phyloP scores from a whole-genome alignment of 805 yeast species.

The Schwanniomyces yamadae region DNA sequence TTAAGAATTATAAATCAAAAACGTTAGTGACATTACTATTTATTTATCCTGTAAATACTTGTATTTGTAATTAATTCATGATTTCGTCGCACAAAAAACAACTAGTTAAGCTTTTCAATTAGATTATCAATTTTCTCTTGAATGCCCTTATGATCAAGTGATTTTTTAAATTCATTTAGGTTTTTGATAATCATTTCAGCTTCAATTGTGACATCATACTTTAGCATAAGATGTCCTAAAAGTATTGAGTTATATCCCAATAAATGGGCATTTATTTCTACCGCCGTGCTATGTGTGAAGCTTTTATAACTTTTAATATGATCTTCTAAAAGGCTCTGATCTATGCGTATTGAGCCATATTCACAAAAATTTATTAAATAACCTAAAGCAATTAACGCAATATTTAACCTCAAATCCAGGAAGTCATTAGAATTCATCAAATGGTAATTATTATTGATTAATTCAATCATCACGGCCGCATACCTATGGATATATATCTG shows the following conservation, averaged over 20 bases:
- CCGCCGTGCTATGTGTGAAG: neutral
- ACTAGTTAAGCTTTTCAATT: neutral
- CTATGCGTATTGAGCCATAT: conserved; percentile 2
- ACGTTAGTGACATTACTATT: too few relatives aligned
- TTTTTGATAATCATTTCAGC: neutral
- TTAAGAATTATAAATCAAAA: too few relatives aligned
- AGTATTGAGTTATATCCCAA: conserved; percentile 17
- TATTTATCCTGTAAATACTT: too few relatives aligned
- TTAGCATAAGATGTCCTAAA: conserved; percentile 8
- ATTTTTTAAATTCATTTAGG: conserved; percentile 6
- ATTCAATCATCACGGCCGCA: conserved; percentile 10
- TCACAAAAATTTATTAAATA: conserved; percentile 14
- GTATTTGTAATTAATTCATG: too few relatives aligned
- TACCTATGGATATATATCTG: conserved; percentile 1
- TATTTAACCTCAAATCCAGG: neutral
- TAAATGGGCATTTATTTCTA: conserved; percentile 12
- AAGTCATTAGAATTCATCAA: neutral
- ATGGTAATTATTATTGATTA: conserved; percentile 8
- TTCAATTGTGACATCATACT: conserved; percentile 5
- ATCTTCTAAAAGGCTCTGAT: neutral
- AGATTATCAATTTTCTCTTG: conserved; percentile 4
- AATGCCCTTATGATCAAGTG: conserved; percentile 5
- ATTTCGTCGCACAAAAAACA: too few relatives aligned
- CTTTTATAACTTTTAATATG: conserved; percentile 1
- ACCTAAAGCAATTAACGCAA: conserved; percentile 13